A percentile compares a stretch with the other conserved stretches of the same genome.
Evolutionary conservation across 1,284 basidiomycete genomes (phyloP).

Genomic region (Papiliotrema laurentii): DNA sequence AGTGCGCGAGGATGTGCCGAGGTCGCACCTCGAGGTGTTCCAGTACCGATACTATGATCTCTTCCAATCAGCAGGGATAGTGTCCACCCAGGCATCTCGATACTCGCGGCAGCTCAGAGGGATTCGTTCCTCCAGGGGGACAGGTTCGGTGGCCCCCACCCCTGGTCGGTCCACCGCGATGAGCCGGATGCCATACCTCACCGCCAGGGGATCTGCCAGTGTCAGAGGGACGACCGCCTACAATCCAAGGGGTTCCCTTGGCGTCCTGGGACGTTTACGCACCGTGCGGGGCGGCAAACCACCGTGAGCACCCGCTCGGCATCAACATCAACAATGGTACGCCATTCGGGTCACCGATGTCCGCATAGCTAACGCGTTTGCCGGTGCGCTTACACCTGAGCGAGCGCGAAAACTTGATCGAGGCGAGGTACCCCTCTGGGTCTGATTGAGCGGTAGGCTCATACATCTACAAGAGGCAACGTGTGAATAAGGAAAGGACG

Average conservation of each 20-base stretch:
- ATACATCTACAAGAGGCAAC: background rate
- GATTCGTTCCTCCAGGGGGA: constrained; percentile 32
- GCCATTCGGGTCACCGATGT: constrained; percentile 39
- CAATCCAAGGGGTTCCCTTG: background rate
- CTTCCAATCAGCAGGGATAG: constrained; percentile 11
- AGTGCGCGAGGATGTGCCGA: constrained; percentile 34
- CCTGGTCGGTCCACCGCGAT: constrained; percentile 43
- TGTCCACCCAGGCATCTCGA: background rate
- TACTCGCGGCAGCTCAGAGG: constrained; percentile 31
- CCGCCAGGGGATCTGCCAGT: constrained; percentile 34
- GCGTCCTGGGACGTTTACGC: constrained; percentile 3
- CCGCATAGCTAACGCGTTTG: constrained; percentile 31
- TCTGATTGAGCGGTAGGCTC: constrained; percentile 16
- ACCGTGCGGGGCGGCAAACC: constrained; percentile 44
- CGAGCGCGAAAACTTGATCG: constrained; percentile 34
- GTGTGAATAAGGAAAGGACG: background rate
- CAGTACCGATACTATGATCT: constrained; percentile 38
- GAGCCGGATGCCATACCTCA: constrained; percentile 32
- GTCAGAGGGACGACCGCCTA: background rate
- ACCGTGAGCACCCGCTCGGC: constrained; percentile 40
- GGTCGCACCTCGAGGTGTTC: constrained; percentile 36
- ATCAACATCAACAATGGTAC: constrained; percentile 35
- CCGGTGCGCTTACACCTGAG: constrained; percentile 33
- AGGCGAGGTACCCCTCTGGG: constrained; percentile 30
- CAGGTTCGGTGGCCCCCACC: constrained; percentile 33